Evolutionary conservation across 805 yeast genomes (phyloP).

Genomic region (Wickerhamomyces bovis): DNA sequence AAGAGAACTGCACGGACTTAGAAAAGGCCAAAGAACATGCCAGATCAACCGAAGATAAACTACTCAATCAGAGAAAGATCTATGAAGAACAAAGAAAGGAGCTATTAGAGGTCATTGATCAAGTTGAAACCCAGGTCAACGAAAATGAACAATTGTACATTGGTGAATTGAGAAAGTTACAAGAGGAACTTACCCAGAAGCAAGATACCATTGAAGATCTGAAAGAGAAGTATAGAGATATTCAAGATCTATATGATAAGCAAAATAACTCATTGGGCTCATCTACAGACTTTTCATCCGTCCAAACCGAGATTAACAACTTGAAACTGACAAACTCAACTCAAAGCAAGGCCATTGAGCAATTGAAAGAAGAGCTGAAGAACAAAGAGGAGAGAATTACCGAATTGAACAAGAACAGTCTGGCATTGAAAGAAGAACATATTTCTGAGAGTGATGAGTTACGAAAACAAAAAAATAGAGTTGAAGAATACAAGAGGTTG

Average conservation of each 20-base stretch:
- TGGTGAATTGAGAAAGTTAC: slow-evolving; percentile 36
- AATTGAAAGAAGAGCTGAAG: slow-evolving; percentile 19
- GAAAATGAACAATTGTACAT: slow-evolving; percentile 48
- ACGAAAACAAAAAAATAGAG: not conserved
- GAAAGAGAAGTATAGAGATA: slow-evolving; percentile 20
- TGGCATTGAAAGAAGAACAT: slow-evolving; percentile 25
- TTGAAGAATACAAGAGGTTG: not conserved
- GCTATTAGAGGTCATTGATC: slow-evolving; percentile 50
- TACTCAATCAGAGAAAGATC: slow-evolving; percentile 39
- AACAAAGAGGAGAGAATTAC: slow-evolving; percentile 9
- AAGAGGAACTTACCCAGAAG: slow-evolving; percentile 23
- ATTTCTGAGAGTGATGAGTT: slow-evolving; percentile 2
- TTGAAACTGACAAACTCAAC: slow-evolving; percentile 26
- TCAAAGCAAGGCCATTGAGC: slow-evolving; percentile 22
- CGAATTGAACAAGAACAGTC: slow-evolving; percentile 18
- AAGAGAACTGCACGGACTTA: slow-evolving; percentile 4
- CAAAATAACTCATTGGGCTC: slow-evolving; percentile 15
- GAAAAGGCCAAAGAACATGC: slow-evolving; percentile 16
- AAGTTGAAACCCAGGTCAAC: slow-evolving; percentile 47
- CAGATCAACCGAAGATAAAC: slow-evolving; percentile 32
- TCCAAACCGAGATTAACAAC: slow-evolving; percentile 28
- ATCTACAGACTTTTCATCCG: slow-evolving; percentile 26
- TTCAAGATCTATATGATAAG: slow-evolving; percentile 11
- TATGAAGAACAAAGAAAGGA: slow-evolving; percentile 53
- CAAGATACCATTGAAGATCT: slow-evolving; percentile 20